Percentiles rank a stretch among this genome's conserved stretches.
phyloP scores from a whole-genome alignment of 2,329 filamentous ascomycete genomes.

The Clarireedia paspali region DNA sequence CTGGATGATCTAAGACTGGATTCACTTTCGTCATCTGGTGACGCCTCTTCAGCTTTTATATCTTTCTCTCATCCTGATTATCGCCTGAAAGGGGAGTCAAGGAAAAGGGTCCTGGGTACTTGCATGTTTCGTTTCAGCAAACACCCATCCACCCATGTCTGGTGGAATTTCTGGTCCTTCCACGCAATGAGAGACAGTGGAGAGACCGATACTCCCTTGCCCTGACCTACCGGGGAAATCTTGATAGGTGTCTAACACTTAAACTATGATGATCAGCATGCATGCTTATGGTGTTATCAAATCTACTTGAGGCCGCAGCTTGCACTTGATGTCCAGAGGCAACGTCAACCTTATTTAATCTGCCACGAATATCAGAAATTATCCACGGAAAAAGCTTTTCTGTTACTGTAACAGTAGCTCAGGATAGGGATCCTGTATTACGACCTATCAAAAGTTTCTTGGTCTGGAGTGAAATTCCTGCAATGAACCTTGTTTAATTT shows the following conservation, averaged over 20 bases:
- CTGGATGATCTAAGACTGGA: conserved; percentile 5
- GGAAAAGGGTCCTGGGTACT: neutral
- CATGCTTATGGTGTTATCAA: neutral
- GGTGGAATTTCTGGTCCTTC: neutral
- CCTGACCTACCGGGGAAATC: neutral
- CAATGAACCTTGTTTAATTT: neutral
- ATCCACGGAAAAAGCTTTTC: neutral
- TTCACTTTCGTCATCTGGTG: neutral
- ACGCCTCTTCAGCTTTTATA: neutral
- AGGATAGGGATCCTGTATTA: neutral
- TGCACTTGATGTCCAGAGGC: neutral
- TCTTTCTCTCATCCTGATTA: neutral
- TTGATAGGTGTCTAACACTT: neutral
- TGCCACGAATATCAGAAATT: neutral
- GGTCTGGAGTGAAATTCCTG: neutral
- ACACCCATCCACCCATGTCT: neutral
- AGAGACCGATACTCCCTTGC: neutral
- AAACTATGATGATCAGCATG: neutral
- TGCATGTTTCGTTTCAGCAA: neutral
- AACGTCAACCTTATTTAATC: neutral
- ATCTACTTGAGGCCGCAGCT: neutral
- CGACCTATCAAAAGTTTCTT: neutral
- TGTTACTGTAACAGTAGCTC: neutral
- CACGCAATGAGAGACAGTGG: neutral
- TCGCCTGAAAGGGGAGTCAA: neutral